Evolutionary conservation across 2,329 filamentous ascomycete species (phyloP).

Genomic region (Achaetomium macrosporum): DNA sequence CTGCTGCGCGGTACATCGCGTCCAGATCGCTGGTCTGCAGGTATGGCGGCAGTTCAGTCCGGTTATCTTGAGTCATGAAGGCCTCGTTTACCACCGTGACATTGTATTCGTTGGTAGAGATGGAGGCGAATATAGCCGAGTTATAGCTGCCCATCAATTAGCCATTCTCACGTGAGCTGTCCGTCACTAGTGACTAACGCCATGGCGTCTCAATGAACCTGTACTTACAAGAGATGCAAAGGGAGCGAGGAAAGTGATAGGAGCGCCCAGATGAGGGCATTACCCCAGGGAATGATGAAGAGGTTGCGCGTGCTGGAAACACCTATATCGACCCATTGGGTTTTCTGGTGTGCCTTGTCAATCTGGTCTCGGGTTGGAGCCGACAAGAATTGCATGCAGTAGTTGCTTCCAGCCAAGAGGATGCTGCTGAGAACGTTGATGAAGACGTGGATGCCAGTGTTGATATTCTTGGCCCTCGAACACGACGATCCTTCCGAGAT

Average conservation of each 20-base stretch:
- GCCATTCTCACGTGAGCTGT: not conserved
- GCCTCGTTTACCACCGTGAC: conserved; percentile 1
- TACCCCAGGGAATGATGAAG: conserved; percentile 2
- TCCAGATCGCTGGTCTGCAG: not conserved
- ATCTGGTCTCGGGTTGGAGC: conserved; percentile 31
- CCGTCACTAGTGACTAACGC: too few relatives aligned
- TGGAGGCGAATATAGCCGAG: conserved; percentile 16
- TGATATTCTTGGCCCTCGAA: conserved; percentile 3
- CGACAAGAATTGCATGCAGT: conserved; percentile 32
- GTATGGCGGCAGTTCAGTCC: not conserved
- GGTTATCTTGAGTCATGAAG: not conserved
- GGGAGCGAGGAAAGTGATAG: conserved; percentile 17
- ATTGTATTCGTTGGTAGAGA: conserved; percentile 14
- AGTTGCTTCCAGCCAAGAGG: conserved; percentile 32
- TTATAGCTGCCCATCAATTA: too few relatives aligned
- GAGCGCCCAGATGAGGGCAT: conserved; percentile 4
- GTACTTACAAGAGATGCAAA: conserved; percentile 16
- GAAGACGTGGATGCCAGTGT: conserved; percentile 27
- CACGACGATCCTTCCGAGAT: not conserved
- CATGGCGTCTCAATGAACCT: too few relatives aligned
- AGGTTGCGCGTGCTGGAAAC: conserved; percentile 15
- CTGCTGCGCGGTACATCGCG: not conserved
- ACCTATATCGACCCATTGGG: conserved; percentile 15
- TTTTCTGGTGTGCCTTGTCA: conserved; percentile 19
- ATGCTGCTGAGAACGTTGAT: conserved; percentile 30